These are phyloP conservation scores for Rhypophila decipiens DNA, from an alignment of 495 filamentous ascomycete species.

Conservation along the genomic window DNA sequence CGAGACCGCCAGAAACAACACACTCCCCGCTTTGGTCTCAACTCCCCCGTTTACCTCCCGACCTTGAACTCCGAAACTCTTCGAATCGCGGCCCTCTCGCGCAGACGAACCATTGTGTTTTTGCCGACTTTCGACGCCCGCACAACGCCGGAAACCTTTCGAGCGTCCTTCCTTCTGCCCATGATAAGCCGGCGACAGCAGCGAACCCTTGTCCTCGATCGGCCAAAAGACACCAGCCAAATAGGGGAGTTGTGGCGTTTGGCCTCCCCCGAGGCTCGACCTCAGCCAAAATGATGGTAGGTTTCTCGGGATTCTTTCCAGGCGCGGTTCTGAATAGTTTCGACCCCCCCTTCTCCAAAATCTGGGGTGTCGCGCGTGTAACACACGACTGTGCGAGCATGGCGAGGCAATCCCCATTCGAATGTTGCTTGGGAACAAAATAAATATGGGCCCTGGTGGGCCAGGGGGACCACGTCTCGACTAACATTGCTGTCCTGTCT, in stretches of 20 bases:
- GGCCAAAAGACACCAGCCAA: slow-evolving; percentile 12
- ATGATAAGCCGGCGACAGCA: slow-evolving; percentile 31
- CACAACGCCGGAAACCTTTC: slow-evolving; percentile 4
- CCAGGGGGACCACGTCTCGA: slow-evolving; percentile 12
- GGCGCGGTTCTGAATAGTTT: no score
- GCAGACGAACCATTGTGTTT: no score
- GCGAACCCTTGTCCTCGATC: slow-evolving; percentile 8
- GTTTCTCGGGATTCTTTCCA: slow-evolving; percentile 8
- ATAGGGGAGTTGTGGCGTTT: slow-evolving; percentile 26
- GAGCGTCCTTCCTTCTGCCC: slow-evolving; percentile 14
- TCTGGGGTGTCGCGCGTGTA: neutral
- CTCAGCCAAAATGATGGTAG: slow-evolving; percentile 32
- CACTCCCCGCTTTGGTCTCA: neutral
- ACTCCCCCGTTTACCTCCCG: neutral
- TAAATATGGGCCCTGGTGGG: slow-evolving; percentile 27
- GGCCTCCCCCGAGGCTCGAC: slow-evolving; percentile 33
- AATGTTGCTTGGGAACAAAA: slow-evolving; percentile 15
- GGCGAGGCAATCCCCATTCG: slow-evolving; percentile 7
- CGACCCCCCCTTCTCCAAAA: neutral
- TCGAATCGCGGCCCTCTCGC: neutral
- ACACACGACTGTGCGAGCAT: slow-evolving; percentile 1
- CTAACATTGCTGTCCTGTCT: slow-evolving; percentile 13
- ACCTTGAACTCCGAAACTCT: neutral
- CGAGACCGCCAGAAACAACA: neutral
- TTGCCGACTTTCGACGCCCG: neutral